These are phyloP conservation scores for Rubia tinctorum DNA, from an alignment of 305 asterid species.

Conservation along the genomic window DNA sequence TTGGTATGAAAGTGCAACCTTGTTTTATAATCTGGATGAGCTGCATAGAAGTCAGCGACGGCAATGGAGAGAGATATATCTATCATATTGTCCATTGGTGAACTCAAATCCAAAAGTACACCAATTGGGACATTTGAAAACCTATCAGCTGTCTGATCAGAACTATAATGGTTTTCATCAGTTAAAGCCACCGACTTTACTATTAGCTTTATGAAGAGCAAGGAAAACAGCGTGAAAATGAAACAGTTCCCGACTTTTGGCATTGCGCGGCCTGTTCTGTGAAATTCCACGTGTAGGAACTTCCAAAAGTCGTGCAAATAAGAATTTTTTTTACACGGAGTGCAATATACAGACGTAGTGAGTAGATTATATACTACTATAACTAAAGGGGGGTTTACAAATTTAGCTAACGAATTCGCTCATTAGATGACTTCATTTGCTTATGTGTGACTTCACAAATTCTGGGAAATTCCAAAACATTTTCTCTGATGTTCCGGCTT, in stretches of 20 bases:
- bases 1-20: slow-evolving; percentile 26
- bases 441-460: too few species aligned
- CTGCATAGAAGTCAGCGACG: slow-evolving; percentile 36
- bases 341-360: too few species aligned
- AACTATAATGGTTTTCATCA: background rate
- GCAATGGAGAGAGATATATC: slow-evolving; percentile 46
- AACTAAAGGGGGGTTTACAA: too few species aligned
- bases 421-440: too few species aligned
- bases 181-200: background rate
- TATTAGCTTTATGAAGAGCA: background rate
- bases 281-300: background rate
- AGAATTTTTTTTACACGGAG: too few species aligned
- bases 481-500: too few species aligned
- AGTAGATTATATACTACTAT: too few species aligned
- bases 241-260: background rate
- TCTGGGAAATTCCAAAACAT: background rate
- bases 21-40: slow-evolving; percentile 28
- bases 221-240: background rate
- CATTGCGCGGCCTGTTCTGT: slow-evolving; percentile 2
- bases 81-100: slow-evolving; percentile 45
- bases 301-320: too few species aligned
- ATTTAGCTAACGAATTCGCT: too few species aligned
- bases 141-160: background rate
- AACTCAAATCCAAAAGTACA: slow-evolving; percentile 31
- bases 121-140: slow-evolving; percentile 13